Base-by-base conservation (phyloP, 2,329 filamentous ascomycete species). In the Talaromyces sp. region DNA sequence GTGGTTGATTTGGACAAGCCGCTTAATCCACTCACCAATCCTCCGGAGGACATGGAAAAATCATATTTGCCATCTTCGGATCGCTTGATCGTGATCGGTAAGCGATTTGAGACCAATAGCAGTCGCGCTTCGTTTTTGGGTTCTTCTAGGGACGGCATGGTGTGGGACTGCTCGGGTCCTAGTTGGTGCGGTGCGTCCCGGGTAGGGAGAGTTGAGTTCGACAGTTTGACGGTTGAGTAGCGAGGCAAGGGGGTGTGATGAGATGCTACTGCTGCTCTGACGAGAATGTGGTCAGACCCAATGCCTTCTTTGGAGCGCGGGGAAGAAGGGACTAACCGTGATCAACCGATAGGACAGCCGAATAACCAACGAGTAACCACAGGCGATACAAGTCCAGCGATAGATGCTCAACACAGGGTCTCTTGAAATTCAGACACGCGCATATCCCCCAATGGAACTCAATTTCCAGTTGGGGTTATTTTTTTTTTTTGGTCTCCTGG, bases 11-110 rank as follows among this genome's bases (percentile, higher is more conserved):
- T 97, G 65, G 90, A 88, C 53, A 97, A 78, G 22, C 94, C 94
- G 62, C 90, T 96, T 56, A 99, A 81, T 17, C 94, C 94, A 46
- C 91, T 96, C 66, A 97, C 94, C 36, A 99, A 84, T 36, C 94
- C 94, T 52, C 94, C 94, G 2, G 94, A 97, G 42, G 93, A 97
- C 90, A 97, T 96, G 71, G 89, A 91, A 75, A 96, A 96, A 68
- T 87, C 84, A 78, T 96, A 99, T 72, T 88, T 88, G 66, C 91
- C 92, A 80, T 96, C 90, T 47, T 94, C 90, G 48, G 88, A 88
- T 62, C 90, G 88, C 78, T 97, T 97, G 77, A 97, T 96, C 60
- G 93, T 97, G 73, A 97, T 95, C 53, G 94, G 93, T 37, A 97
- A 82, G 49, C 94, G 90, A 72, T 99, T 99, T 32, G 93, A 97